Evolutionary conservation across 768 basidiomycete genomes (phyloP), one percentile per base, ranked within the genome.

Genomic region (Hygrocybe coccinea): DNA sequence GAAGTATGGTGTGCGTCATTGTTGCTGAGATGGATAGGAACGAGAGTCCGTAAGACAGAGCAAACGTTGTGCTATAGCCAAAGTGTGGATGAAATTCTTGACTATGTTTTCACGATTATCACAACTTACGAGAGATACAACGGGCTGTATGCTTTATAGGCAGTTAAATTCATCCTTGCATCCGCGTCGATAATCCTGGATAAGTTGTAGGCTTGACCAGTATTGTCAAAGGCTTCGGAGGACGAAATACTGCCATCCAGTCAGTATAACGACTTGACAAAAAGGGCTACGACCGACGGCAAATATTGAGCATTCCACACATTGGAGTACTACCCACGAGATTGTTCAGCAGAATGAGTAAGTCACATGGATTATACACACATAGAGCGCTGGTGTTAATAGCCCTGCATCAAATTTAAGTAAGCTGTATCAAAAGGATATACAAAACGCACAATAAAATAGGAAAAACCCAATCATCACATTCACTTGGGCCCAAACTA

Each of bases 1-100:
- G 89, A 34, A 91, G 74, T 66, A 74, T 68, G 0, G 87, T 81
- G 62, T 93, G 91, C 25, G 77, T 81, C 56, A 89, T 64, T 2
- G 86, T 87, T 1, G 89, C 79, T 0, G 89, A 87, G 66, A 92
- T 85, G 25, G 83, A 79, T 2, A 89, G 89, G 60, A 93, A 92
- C n/a, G 86, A 87, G 7, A 92, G 74, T 21, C 85, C 90, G 63
- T 92, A 94, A 9, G 84, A 76, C 34, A 92, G 70, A 12, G 91
- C 85, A 64, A 91, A 92, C 0, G 87, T 86, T 24, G 82, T 71
- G n/a, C 56, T 58, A 51, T 49, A n/a, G 76, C 78, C 21, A 83
- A 63, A n/a, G 74, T 80, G 59, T 82, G 82, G 14, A 75, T 63
- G 12, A 83, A 50, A 8, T 81, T 77, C 58, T 81, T 82, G 0